Evolutionary conservation across 441 rosid species (phyloP), one percentile per base, ranked within the genome.

Genomic region (Adansonia gregorii): DNA sequence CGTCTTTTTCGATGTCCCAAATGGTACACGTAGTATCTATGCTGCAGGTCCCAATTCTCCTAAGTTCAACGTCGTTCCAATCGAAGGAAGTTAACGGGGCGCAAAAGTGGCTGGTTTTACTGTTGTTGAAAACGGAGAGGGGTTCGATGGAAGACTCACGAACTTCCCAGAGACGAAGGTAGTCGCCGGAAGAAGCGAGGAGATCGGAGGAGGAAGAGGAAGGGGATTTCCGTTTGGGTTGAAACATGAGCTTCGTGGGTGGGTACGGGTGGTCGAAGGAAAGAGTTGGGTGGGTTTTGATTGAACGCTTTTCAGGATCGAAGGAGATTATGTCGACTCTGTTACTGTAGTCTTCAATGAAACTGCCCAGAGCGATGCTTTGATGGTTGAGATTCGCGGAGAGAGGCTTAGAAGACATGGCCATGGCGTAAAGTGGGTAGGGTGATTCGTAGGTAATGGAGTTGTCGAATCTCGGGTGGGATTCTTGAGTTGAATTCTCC

Each of bases 71-170:
- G 55, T 91, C 96, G 85, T 95, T 95, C 98, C 98, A 95, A 63
- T 95, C 98, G 78, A 93, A 95, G 17, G 98, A 95, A 14, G 99
- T 95, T 80, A 95, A 76, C 6, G 97, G 98, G 6, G 98, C 97
- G 59, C 94, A 92, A 77, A 93, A 95, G 78, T 95, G 96, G 73
- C 94, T 89, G 49, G 90, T 87, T 70, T 95, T 95, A 78, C 90
- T 87, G 79, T 95, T 95, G 87, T 95, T 92, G 78, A 95, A 88
- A 8, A 93, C 89, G 11, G 94, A 77, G 58, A 89, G 4, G 0
- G 94, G 88, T 75, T 91, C 94, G 3, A 85, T 67, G 9, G 91
- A 71, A 67, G 79, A 31, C 8, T 89, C 93, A 9, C 86, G 83
- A 17, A 93, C 78, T 41, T 95, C 92, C 94, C 96, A 93, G 24